Base-by-base conservation (phyloP, 2,329 filamentous ascomycete species). In the Microdochium trichocladiopsis region DNA sequence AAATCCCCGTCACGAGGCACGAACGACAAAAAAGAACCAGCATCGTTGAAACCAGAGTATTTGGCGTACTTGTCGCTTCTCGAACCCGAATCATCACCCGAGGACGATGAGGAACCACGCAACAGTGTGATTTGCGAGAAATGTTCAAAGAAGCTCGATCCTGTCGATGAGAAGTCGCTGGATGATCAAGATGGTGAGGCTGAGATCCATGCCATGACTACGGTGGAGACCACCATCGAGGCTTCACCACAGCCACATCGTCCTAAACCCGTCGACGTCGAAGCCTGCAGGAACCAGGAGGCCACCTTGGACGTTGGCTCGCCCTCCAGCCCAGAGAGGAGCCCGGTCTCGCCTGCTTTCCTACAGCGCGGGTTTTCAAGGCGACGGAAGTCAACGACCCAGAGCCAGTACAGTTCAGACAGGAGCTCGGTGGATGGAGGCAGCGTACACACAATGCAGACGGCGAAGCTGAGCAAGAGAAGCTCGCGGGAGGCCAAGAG, bases 401-500 rank as follows among this genome's bases (percentile, higher is more conserved):
- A 53, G 14, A 51, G 53, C 12, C 41, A 47, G 4, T 50, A 33
- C n/a, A 21, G 22, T 12, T 25, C 16, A 11, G 31, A 9, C 47
- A 23, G 21, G 11, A 50, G 51, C 37, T 43, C 31, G 12, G 11
- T 56, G 16, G 49, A 47, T 21, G 33, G 50, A 18, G 45, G 25
- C 14, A 33, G 37, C 12, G 53, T 48, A 10, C 52, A 55, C 47
- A 36, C 45, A 50, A 31, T 51, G 49, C 22, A 43, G 10, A 47
- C 28, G 18, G 50, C 56, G 9, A 60, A 58, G 36, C 49, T 53
- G 3, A 31, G 48, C 21, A 65, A 64, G 31, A 50, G 59, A 25
- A 69, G 64, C 51, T 51, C 47, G 18, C 66, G 63, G 50, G 65
- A 66, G 43, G 52, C 55, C 36, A 67, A 62, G 54, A 50, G 51